Percentiles rank a stretch among this genome's conserved stretches.
Evolutionary conservation across 495 filamentous ascomycete genomes (phyloP).

Genomic region (Thozetella sp.): DNA sequence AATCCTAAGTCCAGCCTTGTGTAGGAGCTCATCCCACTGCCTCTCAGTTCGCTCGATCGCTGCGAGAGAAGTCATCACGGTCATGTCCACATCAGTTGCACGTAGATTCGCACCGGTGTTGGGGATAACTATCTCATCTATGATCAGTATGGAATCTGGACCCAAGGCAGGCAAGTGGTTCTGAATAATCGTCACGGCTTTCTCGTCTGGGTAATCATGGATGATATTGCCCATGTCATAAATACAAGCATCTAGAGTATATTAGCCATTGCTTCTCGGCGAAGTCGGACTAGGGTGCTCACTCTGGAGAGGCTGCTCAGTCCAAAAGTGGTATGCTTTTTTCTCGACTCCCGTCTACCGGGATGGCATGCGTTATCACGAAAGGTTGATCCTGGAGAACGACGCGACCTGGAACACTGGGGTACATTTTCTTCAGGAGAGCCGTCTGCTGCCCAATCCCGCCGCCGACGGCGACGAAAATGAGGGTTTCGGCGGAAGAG

Average conservation of each 20-base stretch:
- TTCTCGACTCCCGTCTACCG: slow-evolving; percentile 40
- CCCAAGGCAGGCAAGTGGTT: slow-evolving; percentile 31
- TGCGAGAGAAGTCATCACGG: slow-evolving; percentile 38
- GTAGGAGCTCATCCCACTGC: slow-evolving; percentile 40
- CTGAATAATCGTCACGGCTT: slow-evolving; percentile 16
- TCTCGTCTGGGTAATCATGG: slow-evolving; percentile 25
- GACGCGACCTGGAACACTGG: slow-evolving; percentile 38
- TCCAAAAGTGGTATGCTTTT: slow-evolving; percentile 51
- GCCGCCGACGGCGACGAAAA: slow-evolving; percentile 56
- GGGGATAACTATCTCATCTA: slow-evolving; percentile 40
- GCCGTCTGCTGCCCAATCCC: slow-evolving; percentile 49
- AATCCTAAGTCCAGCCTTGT: slow-evolving; percentile 31
- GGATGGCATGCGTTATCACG: slow-evolving; percentile 22
- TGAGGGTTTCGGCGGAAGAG: slow-evolving; percentile 3
- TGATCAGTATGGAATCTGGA: slow-evolving; percentile 30
- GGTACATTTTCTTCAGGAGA: slow-evolving; percentile 39
- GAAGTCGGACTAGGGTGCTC: slow-evolving; percentile 6
- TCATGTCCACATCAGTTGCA: slow-evolving; percentile 32
- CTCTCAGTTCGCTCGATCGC: slow-evolving; percentile 40
- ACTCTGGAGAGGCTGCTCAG: slow-evolving; percentile 49
- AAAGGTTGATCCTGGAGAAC: slow-evolving; percentile 53
- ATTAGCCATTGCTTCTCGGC: neutral
- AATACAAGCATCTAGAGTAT: slow-evolving; percentile 18
- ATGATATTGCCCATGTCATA: slow-evolving; percentile 34
- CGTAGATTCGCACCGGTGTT: slow-evolving; percentile 23